Evolutionary conservation across 495 filamentous ascomycete species (phyloP).

Genomic region (Podospora sp.): DNA sequence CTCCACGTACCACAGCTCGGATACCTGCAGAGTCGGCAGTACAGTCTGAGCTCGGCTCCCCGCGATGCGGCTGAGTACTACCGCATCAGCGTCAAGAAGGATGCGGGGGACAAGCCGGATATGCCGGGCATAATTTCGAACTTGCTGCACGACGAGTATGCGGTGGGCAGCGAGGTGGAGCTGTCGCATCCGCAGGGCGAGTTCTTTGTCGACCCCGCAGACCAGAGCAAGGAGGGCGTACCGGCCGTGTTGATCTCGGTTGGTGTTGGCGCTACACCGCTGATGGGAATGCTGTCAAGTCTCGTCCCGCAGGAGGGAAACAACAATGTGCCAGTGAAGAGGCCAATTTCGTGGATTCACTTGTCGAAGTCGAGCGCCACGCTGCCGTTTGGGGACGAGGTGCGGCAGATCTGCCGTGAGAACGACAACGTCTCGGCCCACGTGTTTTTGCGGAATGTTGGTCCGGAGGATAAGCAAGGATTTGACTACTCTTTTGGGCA

Average conservation of each 20-base stretch:
- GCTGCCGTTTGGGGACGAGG: conserved; percentile 57
- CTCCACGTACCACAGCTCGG: conserved; percentile 59
- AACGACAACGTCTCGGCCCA: conserved; percentile 45
- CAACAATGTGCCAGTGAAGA: conserved; percentile 27
- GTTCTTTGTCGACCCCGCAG: conserved; percentile 57
- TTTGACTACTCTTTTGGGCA: conserved; percentile 58
- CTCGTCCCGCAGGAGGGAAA: conserved; percentile 32
- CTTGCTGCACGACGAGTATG: conserved; percentile 61
- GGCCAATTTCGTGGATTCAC: conserved; percentile 70
- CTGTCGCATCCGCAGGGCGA: conserved; percentile 71
- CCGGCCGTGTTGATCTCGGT: conserved; percentile 69
- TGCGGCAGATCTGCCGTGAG: conserved; percentile 51
- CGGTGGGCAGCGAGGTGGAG: conserved; percentile 63
- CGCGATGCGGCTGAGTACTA: conserved; percentile 53
- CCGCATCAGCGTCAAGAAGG: conserved; percentile 70
- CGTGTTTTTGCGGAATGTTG: conserved; percentile 45
- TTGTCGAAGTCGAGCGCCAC: conserved; percentile 52
- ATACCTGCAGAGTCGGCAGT: conserved; percentile 68
- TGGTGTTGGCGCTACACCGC: conserved; percentile 68
- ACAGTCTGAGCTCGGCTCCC: conserved; percentile 68
- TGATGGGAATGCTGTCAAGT: conserved; percentile 67
- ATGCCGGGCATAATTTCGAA: conserved; percentile 69
- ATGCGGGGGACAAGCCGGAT: conserved; percentile 49
- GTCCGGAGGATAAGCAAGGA: conserved; percentile 50
- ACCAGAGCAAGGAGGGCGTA: conserved; percentile 42